Conservation (phyloP, 2,329 filamentous ascomycete genomes). For the Myrmaecium sp. region DNA sequence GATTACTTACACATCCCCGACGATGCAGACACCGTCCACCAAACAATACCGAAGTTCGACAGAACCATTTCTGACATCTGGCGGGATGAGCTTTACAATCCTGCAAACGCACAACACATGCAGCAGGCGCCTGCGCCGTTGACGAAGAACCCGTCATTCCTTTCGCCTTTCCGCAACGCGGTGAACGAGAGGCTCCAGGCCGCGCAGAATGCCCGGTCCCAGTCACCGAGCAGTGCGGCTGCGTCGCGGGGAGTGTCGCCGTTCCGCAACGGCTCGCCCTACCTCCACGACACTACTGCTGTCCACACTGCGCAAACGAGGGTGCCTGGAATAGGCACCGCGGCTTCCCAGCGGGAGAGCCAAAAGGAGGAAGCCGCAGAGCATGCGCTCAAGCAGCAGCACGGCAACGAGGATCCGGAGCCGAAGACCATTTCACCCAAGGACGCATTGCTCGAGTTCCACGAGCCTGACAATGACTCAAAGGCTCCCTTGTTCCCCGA, state of each 20-base stretch:
- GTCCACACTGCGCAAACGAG: constrained; percentile 1
- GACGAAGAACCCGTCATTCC: constrained; percentile 30
- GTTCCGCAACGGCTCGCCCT: constrained; percentile 50
- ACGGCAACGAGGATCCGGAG: constrained; percentile 22
- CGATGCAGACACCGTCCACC: constrained; percentile 33
- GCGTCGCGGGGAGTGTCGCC: constrained; percentile 57
- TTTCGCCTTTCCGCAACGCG: constrained; percentile 38
- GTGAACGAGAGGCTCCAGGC: constrained; percentile 64
- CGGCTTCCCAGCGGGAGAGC: constrained; percentile 44
- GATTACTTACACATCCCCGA: constrained; percentile 50
- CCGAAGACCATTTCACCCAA: constrained; percentile 86
- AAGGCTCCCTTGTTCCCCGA: constrained; percentile 60
- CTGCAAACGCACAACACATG: constrained; percentile 23
- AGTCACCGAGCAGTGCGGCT: constrained; percentile 35
- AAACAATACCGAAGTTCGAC: constrained; percentile 53
- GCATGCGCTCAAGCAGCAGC: constrained; percentile 24
- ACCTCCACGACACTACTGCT: constrained; percentile 8
- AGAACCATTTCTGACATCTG: constrained; percentile 76
- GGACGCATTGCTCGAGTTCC: constrained; percentile 75
- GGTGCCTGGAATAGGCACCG: constrained; percentile 30
- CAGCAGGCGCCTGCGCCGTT: constrained; percentile 33
- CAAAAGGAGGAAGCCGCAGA: constrained; percentile 44
- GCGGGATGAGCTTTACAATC: constrained; percentile 68
- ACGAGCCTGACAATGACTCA: constrained; percentile 52
- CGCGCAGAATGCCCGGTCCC: constrained; percentile 52